These are phyloP conservation scores for Fusarium agapanthi DNA, from an alignment of 2,329 filamentous ascomycete species.

Conservation along the genomic window DNA sequence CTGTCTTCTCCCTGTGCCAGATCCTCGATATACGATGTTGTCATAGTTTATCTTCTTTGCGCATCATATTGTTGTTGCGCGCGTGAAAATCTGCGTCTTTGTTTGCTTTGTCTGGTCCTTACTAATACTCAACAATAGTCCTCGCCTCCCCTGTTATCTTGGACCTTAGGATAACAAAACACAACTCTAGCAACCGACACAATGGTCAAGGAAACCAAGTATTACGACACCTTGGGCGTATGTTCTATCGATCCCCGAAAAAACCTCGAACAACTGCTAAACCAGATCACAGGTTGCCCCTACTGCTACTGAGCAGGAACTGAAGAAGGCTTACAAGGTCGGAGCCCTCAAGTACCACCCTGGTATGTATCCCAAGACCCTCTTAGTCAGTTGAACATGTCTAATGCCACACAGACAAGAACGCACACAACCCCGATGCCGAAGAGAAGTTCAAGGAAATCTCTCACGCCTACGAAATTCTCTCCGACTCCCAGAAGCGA, in stretches of 20 bases:
- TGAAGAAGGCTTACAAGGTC: conserved; percentile 91
- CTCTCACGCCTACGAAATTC: conserved; percentile 93
- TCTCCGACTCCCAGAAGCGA: conserved; percentile 92
- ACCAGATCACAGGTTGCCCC: conserved; percentile 70
- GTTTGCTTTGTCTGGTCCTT: conserved; percentile 18
- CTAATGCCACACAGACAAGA: conserved; percentile 77
- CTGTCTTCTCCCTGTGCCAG: neutral
- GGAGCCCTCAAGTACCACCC: conserved; percentile 86
- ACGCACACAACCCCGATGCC: conserved; percentile 89
- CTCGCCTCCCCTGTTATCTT: conserved; percentile 15
- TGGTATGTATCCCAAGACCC: conserved; percentile 62
- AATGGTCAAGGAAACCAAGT: conserved; percentile 83
- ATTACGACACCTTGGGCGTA: conserved; percentile 83
- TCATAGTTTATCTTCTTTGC: neutral
- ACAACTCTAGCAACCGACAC: conserved; percentile 46
- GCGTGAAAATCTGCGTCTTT: conserved; percentile 10
- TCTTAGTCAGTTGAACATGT: neutral
- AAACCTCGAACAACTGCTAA: conserved; percentile 24
- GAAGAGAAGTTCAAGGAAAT: conserved; percentile 99
- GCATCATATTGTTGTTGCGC: neutral
- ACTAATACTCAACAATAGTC: conserved; percentile 37
- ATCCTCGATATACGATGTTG: neutral
- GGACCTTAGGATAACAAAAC: conserved; percentile 2
- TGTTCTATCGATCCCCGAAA: conserved; percentile 42
- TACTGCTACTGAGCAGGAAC: conserved; percentile 81